A percentile compares a stretch with the other conserved stretches of the same genome.
Conservation (phyloP, 2,329 filamentous ascomycete species). For the Curvularia eragrostidis region DNA sequence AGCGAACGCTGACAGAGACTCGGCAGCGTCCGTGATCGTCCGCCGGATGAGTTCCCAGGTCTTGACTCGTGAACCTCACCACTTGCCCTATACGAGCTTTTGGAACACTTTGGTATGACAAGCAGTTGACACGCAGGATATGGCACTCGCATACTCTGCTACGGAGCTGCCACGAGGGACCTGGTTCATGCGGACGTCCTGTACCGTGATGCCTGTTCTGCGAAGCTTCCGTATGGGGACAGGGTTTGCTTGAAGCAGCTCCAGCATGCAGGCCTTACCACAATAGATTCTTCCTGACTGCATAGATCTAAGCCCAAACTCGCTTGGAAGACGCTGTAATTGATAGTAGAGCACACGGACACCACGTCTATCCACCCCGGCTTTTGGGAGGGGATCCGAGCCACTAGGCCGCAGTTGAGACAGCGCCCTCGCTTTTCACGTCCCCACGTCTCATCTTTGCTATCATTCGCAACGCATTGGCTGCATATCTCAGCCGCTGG, state of each 20-base stretch:
- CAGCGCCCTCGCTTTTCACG: constrained; percentile 41
- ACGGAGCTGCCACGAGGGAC: constrained; percentile 13
- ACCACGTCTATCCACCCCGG: constrained; percentile 40
- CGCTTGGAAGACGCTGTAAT: constrained; percentile 42
- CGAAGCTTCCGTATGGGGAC: constrained; percentile 6
- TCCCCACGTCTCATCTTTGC: constrained; percentile 50
- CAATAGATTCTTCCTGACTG: constrained; percentile 33
- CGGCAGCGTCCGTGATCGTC: constrained; percentile 6
- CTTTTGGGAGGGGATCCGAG: constrained; percentile 49
- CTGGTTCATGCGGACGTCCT: constrained; percentile 8
- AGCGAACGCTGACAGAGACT: constrained; percentile 21
- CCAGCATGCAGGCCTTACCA: constrained; percentile 25
- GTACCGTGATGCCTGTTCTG: constrained; percentile 6
- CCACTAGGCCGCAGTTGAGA: constrained; percentile 47
- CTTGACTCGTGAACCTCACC: constrained; percentile 24
- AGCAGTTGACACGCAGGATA: constrained; percentile 4
- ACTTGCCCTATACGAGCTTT: constrained; percentile 10
- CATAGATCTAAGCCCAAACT: constrained; percentile 30
- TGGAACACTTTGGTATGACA: constrained; percentile 12
- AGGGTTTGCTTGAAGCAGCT: constrained; percentile 23
- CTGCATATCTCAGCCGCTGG: constrained; percentile 43
- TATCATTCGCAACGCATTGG: constrained; percentile 48
- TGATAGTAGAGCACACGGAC: constrained; percentile 45
- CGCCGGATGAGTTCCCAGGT: constrained; percentile 13
- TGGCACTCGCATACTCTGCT: constrained; percentile 7